Conservation (phyloP, 2,329 filamentous ascomycete genomes). For the Boeremia exigua region DNA sequence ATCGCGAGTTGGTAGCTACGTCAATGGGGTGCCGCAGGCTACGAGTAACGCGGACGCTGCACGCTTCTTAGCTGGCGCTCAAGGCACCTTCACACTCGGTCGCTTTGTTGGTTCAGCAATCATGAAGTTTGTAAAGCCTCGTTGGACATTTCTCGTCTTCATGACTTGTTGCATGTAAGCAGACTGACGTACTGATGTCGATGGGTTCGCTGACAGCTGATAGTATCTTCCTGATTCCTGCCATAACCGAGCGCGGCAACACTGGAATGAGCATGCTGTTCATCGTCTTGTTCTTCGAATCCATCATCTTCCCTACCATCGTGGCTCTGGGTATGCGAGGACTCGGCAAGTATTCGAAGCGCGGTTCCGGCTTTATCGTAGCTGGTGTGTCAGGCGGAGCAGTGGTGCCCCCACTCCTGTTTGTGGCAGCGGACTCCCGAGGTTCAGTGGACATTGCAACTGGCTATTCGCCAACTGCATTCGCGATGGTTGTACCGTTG, state of each 20-base stretch:
- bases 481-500: conserved; percentile 71
- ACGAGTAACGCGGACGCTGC: conserved; percentile 62
- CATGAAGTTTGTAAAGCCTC: conserved; percentile 70
- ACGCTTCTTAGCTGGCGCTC: conserved; percentile 75
- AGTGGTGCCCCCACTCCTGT: conserved; percentile 73
- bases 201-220: conserved; percentile 69
- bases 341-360: conserved; percentile 77
- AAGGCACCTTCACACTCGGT: conserved; percentile 74
- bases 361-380: conserved; percentile 75
- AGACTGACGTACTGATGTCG: conserved; percentile 68
- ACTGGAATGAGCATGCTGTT: conserved; percentile 67
- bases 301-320: conserved; percentile 81
- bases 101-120: conserved; percentile 71
- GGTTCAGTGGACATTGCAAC: conserved; percentile 43
- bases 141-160: conserved; percentile 74
- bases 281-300: conserved; percentile 80
- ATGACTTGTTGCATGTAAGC: conserved; percentile 63
- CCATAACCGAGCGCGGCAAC: conserved; percentile 60
- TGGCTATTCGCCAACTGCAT: conserved; percentile 55
- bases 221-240: conserved; percentile 60
- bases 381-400: conserved; percentile 76
- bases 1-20: conserved; percentile 24
- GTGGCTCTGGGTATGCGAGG: conserved; percentile 80
- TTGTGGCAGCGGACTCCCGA: conserved; percentile 69
- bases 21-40: neutral